phyloP scores from a whole-genome alignment of 2,329 filamentous ascomycete genomes.

The Aureobasidium sp. region DNA sequence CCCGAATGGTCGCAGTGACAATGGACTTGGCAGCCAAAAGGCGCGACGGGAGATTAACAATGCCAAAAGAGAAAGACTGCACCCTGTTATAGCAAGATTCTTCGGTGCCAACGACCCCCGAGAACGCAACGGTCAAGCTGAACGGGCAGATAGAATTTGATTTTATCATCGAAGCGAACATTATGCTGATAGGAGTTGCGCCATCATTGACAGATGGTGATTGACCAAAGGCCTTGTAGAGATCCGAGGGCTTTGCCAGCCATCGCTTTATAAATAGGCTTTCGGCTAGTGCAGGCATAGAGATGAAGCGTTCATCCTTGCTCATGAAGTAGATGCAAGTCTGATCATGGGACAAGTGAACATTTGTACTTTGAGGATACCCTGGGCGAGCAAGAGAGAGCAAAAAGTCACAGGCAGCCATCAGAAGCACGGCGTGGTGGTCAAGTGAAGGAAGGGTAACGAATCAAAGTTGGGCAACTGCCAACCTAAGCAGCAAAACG shows the following conservation, averaged over 20 bases:
- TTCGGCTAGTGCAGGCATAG: not conserved
- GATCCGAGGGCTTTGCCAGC: slow-evolving; percentile 1
- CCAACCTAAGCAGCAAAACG: not conserved
- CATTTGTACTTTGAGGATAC: not conserved
- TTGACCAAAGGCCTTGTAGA: not conserved
- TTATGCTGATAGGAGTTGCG: not conserved
- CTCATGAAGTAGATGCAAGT: not conserved
- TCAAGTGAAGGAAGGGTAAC: not conserved
- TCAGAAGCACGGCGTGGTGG: not conserved
- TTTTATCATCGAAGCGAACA: slow-evolving; percentile 2
- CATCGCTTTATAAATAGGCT: slow-evolving; percentile 8
- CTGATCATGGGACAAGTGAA: not conserved
- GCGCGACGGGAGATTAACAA: slow-evolving; percentile 13
- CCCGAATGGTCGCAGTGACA: slow-evolving; percentile 7
- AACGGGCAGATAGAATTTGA: slow-evolving; percentile 4
- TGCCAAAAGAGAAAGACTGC: slow-evolving; percentile 3
- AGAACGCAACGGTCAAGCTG: not conserved
- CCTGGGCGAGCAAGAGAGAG: not conserved
- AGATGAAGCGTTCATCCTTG: not conserved
- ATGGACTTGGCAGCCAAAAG: slow-evolving; percentile 5
- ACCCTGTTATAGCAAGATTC: slow-evolving; percentile 2
- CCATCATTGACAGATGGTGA: slow-evolving; percentile 3
- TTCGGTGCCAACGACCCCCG: not conserved
- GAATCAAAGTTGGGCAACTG: not conserved
- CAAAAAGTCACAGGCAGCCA: not conserved